A percentile compares a stretch with the other conserved stretches of the same genome.
Evolutionary conservation across 306 rosid species (phyloP).

Genomic region (Medicago ruthenica): DNA sequence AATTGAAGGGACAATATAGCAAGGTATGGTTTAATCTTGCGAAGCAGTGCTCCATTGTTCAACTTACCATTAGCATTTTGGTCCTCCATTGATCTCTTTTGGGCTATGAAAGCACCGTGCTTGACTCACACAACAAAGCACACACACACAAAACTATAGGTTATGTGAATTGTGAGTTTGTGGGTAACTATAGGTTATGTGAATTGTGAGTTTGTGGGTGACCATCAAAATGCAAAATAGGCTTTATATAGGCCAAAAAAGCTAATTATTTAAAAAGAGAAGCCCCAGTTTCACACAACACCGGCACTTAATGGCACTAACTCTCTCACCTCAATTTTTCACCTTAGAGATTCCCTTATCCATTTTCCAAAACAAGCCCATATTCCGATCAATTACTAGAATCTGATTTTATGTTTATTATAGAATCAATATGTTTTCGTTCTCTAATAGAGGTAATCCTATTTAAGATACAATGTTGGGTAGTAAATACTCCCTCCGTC

Average conservation of each 20-base stretch:
- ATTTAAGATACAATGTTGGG: no score
- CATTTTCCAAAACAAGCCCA: conserved; percentile 45
- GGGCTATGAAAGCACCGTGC: background rate
- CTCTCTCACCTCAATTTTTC: conserved; percentile 48
- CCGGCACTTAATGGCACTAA: conserved; percentile 52
- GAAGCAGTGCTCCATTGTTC: conserved; percentile 25
- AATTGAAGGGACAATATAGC: conserved; percentile 88
- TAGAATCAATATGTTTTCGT: background rate
- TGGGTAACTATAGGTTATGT: conserved; percentile 41
- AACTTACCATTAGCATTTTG: conserved; percentile 40
- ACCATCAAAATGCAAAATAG: conserved; percentile 31
- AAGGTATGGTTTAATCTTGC: conserved; percentile 75
- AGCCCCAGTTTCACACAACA: conserved; percentile 50
- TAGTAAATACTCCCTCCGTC: no score
- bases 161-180: conserved; percentile 43
- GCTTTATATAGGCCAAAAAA: conserved; percentile 50
- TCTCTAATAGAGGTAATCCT: no score
- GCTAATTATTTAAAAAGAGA: conserved; percentile 20
- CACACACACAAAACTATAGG: conserved; percentile 31
- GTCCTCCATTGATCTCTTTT: conserved; percentile 53
- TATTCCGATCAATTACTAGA: conserved; percentile 49
- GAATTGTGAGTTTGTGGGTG: conserved; percentile 50
- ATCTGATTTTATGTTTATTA: conserved; percentile 43
- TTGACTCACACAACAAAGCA: conserved; percentile 28
- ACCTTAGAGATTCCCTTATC: conserved; percentile 63